Evolutionary conservation across 176 grass and related monocot genomes (phyloP).

Genomic region (Carex parvula): DNA sequence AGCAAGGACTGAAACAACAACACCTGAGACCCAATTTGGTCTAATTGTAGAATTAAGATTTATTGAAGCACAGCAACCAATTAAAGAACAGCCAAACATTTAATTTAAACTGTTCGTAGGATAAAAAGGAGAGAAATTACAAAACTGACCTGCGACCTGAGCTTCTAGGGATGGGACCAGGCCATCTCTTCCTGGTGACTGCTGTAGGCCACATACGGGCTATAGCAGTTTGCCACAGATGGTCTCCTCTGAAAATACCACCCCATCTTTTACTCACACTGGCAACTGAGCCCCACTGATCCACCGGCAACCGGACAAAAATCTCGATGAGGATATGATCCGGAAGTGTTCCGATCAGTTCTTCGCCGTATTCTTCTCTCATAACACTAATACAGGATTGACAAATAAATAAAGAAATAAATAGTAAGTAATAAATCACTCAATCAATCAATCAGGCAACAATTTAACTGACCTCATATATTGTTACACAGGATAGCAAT

Average conservation of each 20-base stretch:
- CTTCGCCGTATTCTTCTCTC: slow-evolving; percentile 43
- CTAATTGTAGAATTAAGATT: neutral
- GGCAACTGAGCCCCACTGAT: slow-evolving; percentile 65
- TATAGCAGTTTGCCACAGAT: slow-evolving; percentile 80
- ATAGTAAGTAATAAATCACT: neutral
- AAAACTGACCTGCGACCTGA: slow-evolving; percentile 68
- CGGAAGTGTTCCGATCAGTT: slow-evolving; percentile 56
- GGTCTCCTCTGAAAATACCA: slow-evolving; percentile 74
- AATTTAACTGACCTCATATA: neutral
- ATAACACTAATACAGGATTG: slow-evolving; percentile 43
- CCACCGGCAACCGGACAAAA: slow-evolving; percentile 54
- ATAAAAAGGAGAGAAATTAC: neutral
- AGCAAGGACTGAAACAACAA: neutral
- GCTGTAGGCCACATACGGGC: slow-evolving; percentile 56
- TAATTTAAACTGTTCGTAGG: neutral
- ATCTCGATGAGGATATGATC: slow-evolving; percentile 88
- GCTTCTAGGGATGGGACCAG: slow-evolving; percentile 93
- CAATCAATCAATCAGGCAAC: neutral
- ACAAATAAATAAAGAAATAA: neutral
- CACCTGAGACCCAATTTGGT: neutral
- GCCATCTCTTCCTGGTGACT: slow-evolving; percentile 71
- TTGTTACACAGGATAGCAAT: neutral
- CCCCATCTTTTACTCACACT: slow-evolving; percentile 82
- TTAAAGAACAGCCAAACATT: neutral
- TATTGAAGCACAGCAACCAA: neutral